These are phyloP conservation scores for Xylariaceae sp. DNA, from an alignment of 2,329 filamentous ascomycete species.

Conservation along the genomic window DNA sequence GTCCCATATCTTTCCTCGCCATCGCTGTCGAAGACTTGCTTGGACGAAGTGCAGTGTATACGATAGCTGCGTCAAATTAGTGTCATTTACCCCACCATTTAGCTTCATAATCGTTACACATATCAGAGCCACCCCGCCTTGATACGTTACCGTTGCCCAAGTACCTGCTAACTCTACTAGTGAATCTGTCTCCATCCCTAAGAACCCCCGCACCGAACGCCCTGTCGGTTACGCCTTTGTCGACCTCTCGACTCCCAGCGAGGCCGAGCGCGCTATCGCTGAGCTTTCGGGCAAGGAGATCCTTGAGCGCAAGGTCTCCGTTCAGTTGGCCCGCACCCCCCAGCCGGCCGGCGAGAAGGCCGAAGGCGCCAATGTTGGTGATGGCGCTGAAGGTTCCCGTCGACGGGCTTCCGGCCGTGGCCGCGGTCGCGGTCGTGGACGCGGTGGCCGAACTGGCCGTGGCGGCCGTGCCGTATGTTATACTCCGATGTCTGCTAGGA, in stretches of 20 bases:
- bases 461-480: slow-evolving; percentile 49
- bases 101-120: neutral
- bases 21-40: neutral
- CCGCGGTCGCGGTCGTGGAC: slow-evolving; percentile 60
- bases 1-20: neutral
- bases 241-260: slow-evolving; percentile 87
- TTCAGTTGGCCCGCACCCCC: slow-evolving; percentile 96
- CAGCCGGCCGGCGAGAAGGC: slow-evolving; percentile 75
- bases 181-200: slow-evolving; percentile 97
- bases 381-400: slow-evolving; percentile 64
- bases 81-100: neutral
- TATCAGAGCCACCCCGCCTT: neutral
- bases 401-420: slow-evolving; percentile 60
- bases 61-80: neutral
- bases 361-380: slow-evolving; percentile 66
- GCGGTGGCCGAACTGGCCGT: slow-evolving; percentile 63
- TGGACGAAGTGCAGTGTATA: too few relatives aligned
- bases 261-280: slow-evolving; percentile 91
- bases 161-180: slow-evolving; percentile 43
- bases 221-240: slow-evolving; percentile 99
- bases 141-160: neutral
- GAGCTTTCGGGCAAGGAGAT: slow-evolving; percentile 98
- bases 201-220: slow-evolving; percentile 97
- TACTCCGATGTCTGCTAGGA: neutral
- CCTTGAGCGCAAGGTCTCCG: slow-evolving; percentile 96